Base-by-base conservation (phyloP, 164 flowering plant genomes). In the Echeveria elegans region DNA sequence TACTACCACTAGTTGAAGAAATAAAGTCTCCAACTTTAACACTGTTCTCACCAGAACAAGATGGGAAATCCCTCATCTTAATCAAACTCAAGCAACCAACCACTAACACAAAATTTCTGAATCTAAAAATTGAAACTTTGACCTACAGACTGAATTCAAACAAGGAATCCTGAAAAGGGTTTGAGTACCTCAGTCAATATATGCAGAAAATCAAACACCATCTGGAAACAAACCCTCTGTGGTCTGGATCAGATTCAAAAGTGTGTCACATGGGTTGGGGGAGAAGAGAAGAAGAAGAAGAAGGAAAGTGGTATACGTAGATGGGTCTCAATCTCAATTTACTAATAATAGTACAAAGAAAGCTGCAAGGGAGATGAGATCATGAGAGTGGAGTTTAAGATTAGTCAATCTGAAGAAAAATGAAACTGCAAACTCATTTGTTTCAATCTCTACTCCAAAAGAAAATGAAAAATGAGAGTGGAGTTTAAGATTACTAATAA, bases 11-110 rank as follows among this genome's bases (percentile, higher is more conserved):
- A 45, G 67, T 67, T 18, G 80, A 77, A 47, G 82, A 79, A 24
- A 86, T 81, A 10, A 79, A 77, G 73, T 82, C 83, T 59, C 81
- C 76, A 45, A 82, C 76, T 72, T 82, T 83, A 61, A 82, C 83
- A 1, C 82, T 83, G 69, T 75, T 82, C 73, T 82, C 86, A 60
- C 86, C 83, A 65, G 80, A 82, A 70, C 83, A 82, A 72, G 86
- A 78, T 66, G 86, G 83, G 66, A 82, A 82, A 48, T 82, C 86
- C 71, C 76, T 78, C 86, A 82, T 82, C 19, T n/a, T 73, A 47
- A 4, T 47, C 52, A 47, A 47, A 47, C 16, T 16, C 7, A 4
- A n/a, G n/a, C n/a, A n/a, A n/a, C n/a, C n/a, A n/a, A n/a, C n/a
- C n/a, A n/a, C n/a, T n/a, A n/a, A n/a, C n/a, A n/a, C n/a, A 47